phyloP scores from a whole-genome alignment of 78 protist species.

The Trichosphaerium sp. region DNA sequence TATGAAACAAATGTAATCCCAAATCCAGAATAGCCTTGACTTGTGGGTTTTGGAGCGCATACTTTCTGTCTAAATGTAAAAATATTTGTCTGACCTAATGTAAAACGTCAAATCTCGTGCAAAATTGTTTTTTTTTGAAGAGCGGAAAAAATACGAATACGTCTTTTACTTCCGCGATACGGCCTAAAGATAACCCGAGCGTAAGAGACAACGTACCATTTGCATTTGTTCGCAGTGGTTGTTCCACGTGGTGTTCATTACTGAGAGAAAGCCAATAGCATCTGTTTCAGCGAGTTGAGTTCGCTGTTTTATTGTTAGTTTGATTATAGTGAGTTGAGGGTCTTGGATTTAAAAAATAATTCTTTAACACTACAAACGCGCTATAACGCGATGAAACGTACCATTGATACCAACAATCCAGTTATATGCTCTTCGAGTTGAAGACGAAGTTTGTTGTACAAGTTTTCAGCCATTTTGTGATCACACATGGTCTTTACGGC shows the following conservation, averaged over 20 bases:
- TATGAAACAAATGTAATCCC: constrained; percentile 58
- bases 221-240: constrained; percentile 11
- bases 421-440: constrained; percentile 13
- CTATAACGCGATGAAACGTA: no score
- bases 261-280: background rate
- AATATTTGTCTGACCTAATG: constrained; percentile 69
- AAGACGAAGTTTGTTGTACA: background rate
- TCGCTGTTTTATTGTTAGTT: background rate
- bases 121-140: background rate
- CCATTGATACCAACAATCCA: background rate
- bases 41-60: constrained; percentile 27
- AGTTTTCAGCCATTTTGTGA: constrained; percentile 4
- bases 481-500: constrained; percentile 23
- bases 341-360: no score
- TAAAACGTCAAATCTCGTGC: constrained; percentile 5
- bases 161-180: background rate
- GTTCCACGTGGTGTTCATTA: background rate
- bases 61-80: constrained; percentile 71
- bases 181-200: background rate
- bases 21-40: constrained; percentile 39
- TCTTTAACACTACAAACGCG: no score
- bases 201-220: background rate
- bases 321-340: no score
- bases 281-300: no score
- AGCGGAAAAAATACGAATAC: background rate